phyloP scores from a whole-genome alignment of 768 basidiomycete species.

The Hysterangium stoloniferum region DNA sequence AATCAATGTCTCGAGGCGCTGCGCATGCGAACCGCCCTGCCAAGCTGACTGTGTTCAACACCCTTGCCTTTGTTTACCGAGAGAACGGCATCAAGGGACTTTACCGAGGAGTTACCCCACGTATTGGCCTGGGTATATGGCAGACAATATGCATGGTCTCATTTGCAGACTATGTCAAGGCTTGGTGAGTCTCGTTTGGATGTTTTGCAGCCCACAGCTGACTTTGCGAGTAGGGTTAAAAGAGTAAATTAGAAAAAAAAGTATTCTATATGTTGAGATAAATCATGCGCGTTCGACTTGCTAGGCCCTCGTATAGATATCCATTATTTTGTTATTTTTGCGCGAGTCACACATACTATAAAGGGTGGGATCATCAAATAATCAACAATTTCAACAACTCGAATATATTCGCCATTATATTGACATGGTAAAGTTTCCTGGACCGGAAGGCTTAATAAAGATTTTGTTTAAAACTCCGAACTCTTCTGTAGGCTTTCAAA shows the following conservation, averaged over 20 bases:
- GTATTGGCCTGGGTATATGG: constrained; percentile 94
- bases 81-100: constrained; percentile 95
- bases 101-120: constrained; percentile 95
- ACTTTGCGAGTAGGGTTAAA: constrained; percentile 41
- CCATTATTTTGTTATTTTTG: too few relatives aligned
- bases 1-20: constrained; percentile 86
- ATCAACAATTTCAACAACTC: too few relatives aligned
- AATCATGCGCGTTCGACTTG: too few relatives aligned
- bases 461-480: too few relatives aligned
- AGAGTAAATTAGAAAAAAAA: constrained; percentile 12
- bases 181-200: constrained; percentile 41
- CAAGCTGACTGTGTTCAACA: constrained; percentile 88
- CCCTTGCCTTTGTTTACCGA: constrained; percentile 88
- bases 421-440: too few relatives aligned
- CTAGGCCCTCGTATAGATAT: too few relatives aligned
- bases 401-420: too few relatives aligned
- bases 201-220: background rate
- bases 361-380: too few relatives aligned
- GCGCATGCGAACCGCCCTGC: constrained; percentile 71
- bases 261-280: too few relatives aligned
- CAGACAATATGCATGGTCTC: constrained; percentile 99
- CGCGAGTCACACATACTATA: too few relatives aligned
- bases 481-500: too few relatives aligned
- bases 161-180: constrained; percentile 92
- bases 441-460: too few relatives aligned